Evolutionary conservation across 2,329 filamentous ascomycete genomes (phyloP).

Genomic region (Gnomoniopsis sp.): DNA sequence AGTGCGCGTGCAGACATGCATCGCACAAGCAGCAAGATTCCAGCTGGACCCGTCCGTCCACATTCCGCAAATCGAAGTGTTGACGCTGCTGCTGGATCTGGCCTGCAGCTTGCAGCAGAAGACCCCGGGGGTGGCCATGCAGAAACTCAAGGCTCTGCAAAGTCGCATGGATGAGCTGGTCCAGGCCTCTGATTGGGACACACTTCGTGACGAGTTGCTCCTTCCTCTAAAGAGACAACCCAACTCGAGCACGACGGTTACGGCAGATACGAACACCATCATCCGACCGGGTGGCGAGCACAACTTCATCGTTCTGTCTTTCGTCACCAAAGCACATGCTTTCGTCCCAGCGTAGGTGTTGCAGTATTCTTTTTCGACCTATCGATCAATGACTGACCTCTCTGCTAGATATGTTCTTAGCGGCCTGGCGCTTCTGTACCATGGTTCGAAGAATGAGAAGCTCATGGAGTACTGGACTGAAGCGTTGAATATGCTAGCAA

Average conservation of each 20-base stretch:
- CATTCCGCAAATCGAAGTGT: constrained; percentile 63
- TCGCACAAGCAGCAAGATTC: constrained; percentile 70
- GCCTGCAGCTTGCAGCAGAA: constrained; percentile 66
- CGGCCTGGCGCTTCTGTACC: constrained; percentile 41
- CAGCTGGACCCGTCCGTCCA: constrained; percentile 63
- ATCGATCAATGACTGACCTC: constrained; percentile 11
- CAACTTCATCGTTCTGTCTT: constrained; percentile 58
- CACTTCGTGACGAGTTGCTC: constrained; percentile 45
- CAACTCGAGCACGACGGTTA: constrained; percentile 48
- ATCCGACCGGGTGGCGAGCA: constrained; percentile 45
- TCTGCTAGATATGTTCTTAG: constrained; percentile 49
- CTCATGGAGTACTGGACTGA: constrained; percentile 18
- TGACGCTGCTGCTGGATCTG: constrained; percentile 67
- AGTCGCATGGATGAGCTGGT: constrained; percentile 56
- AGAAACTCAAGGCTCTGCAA: constrained; percentile 63
- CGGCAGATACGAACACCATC: constrained; percentile 53
- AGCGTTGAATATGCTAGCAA: constrained; percentile 18
- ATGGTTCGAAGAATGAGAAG: constrained; percentile 17
- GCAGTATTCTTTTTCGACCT: neutral
- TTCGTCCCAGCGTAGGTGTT: constrained; percentile 51
- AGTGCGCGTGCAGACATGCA: constrained; percentile 68
- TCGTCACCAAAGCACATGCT: constrained; percentile 58
- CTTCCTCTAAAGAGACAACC: constrained; percentile 54
- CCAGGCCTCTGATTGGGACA: constrained; percentile 40
- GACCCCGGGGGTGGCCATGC: constrained; percentile 49